phyloP scores from a whole-genome alignment of 139 green algal species.

The Micractinium conductrix region DNA sequence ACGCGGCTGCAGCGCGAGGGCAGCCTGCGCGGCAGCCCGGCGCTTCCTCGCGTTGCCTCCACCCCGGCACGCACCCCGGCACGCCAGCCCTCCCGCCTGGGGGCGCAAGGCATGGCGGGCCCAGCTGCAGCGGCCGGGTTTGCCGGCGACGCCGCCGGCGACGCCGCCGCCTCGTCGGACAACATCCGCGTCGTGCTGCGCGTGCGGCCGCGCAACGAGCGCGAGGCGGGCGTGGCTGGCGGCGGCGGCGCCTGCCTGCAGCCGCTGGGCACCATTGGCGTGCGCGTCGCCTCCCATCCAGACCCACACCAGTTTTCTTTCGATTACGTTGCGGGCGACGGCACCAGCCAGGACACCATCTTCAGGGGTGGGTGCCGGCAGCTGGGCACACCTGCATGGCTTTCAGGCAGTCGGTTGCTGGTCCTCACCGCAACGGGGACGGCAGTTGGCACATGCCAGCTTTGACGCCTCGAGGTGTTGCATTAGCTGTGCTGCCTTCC shows the following conservation, averaged over 20 bases:
- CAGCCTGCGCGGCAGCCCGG: slow-evolving; percentile 1
- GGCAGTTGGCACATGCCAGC: too few species aligned
- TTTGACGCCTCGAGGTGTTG: too few species aligned
- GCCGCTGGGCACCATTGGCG: slow-evolving; percentile 8
- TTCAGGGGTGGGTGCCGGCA: slow-evolving; percentile 34
- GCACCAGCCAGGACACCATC: slow-evolving; percentile 45
- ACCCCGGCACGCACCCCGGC: slow-evolving; percentile 8
- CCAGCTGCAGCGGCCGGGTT: background rate
- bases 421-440: too few species aligned
- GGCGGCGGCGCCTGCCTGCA: slow-evolving; percentile 44
- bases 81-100: background rate
- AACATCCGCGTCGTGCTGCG: slow-evolving; percentile 59
- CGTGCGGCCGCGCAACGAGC: slow-evolving; percentile 46
- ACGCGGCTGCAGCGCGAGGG: slow-evolving; percentile 16
- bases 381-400: too few species aligned
- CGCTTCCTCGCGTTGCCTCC: background rate
- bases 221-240: slow-evolving; percentile 40
- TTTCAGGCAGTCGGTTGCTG: too few species aligned
- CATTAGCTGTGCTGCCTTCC: too few species aligned
- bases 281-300: slow-evolving; percentile 40
- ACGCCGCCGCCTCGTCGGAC: slow-evolving; percentile 4
- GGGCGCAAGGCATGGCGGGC: background rate
- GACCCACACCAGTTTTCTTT: slow-evolving; percentile 57
- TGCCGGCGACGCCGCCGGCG: background rate
- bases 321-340: slow-evolving; percentile 48